phyloP scores from a whole-genome alignment of 441 rosid species.

The Euphorbia schlechtendalii region DNA sequence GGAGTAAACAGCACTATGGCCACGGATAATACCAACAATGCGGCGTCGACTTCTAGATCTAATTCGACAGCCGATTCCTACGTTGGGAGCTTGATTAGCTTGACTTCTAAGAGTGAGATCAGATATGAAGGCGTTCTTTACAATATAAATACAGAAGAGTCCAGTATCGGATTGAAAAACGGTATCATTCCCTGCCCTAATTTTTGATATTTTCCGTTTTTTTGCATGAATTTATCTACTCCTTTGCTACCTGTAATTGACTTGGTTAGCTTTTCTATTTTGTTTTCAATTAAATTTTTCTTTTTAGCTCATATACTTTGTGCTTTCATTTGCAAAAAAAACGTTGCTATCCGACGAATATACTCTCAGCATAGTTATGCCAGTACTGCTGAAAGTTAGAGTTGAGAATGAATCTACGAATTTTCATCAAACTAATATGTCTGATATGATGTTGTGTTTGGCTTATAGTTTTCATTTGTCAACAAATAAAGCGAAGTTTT shows the following conservation, averaged over 20 bases:
- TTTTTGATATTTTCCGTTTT: background rate
- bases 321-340: constrained; percentile 6
- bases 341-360: background rate
- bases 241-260: constrained; percentile 3
- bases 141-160: constrained; percentile 83
- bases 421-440: no score
- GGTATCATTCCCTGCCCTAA: constrained; percentile 32
- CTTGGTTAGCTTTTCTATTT: background rate
- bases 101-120: constrained; percentile 83
- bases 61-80: constrained; percentile 69
- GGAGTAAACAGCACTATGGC: constrained; percentile 28
- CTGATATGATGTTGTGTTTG: no score
- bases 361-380: background rate
- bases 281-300: background rate
- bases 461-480: no score
- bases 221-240: background rate
- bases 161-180: constrained; percentile 80
- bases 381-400: background rate
- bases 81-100: constrained; percentile 81
- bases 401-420: background rate
- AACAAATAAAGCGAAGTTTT: no score
- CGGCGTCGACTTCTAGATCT: constrained; percentile 43
- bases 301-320: background rate
- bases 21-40: constrained; percentile 28
- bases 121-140: constrained; percentile 85